A percentile compares a stretch with the other conserved stretches of the same genome.
phyloP scores from a whole-genome alignment of 257 asterid genomes.

The Voacanga thouarsii region DNA sequence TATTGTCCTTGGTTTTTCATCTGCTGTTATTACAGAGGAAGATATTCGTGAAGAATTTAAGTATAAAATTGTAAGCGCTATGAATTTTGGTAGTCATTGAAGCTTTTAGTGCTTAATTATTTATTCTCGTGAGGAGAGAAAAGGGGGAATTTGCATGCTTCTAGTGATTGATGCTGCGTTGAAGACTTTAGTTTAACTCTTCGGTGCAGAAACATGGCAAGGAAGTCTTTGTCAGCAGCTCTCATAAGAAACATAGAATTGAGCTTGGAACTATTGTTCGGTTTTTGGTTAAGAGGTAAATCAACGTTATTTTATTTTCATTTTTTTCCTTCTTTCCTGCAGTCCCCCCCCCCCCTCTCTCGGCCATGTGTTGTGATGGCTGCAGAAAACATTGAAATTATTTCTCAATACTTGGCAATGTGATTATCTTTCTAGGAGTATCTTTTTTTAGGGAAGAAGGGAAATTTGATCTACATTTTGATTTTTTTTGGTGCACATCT shows the following conservation, averaged over 20 bases:
- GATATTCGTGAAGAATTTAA: conserved; percentile 65
- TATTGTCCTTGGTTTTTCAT: conserved; percentile 75
- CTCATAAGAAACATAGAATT: conserved; percentile 56
- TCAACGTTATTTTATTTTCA: background rate
- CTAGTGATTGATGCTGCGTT: background rate
- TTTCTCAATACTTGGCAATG: background rate
- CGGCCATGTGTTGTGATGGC: background rate
- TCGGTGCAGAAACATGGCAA: conserved; percentile 56
- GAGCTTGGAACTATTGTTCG: conserved; percentile 65
- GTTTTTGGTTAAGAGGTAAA: conserved; percentile 63
- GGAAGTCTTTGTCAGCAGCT: conserved; percentile 50
- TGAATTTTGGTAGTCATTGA: background rate
- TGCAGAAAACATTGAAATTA: background rate
- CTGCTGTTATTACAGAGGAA: conserved; percentile 53
- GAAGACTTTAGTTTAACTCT: background rate
- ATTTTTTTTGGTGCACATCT: background rate
- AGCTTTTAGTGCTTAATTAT: background rate
- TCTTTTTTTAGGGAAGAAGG: background rate
- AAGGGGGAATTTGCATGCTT: background rate
- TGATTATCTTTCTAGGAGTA: background rate
- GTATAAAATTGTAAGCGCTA: conserved; percentile 51
- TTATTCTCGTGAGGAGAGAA: background rate
- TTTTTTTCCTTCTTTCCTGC: background rate
- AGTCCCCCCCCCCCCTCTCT: background rate
- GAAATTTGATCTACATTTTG: background rate